Evolutionary conservation across 2,329 filamentous ascomycete species (phyloP), one percentile per base, ranked within the genome.

Genomic region (Paraconiothyrium sp.): DNA sequence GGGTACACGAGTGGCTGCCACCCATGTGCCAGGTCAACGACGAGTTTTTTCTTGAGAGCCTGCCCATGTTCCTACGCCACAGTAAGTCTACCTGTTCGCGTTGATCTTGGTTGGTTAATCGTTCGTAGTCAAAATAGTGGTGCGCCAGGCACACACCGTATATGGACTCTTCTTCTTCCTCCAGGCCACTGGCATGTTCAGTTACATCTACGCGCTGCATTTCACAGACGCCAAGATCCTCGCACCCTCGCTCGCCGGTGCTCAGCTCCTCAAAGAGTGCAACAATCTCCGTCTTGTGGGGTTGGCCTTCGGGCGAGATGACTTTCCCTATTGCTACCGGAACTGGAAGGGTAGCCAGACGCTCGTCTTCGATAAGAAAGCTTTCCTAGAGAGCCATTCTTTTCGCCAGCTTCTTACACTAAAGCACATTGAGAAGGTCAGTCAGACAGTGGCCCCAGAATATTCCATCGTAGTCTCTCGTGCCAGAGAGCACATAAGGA

Each of bases 1-100:
- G 43, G 4, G 41, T 55, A 11, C 52, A 50, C 35, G 39, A 51
- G n/a, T 64, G 62, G 59, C 48, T 59, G 13, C 59, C 59, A 10
- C 48, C 59, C 22, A 57, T 64, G 47, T 64, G 62, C 44, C 51
- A 54, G 14, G 62, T 61, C 43, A 57, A 58, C 37, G 59, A 61
- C 24, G 39, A 46, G 4, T 57, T 64, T 52, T 64, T 61, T 22
- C 4, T 54, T 8, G 62, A 64, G 20, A 35, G 47, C 16, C 37
- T 64, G 13, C 62, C 59, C 1, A 55, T 64, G 39, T 52, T 64
- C 20, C 48, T 64, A 16, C 32, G 47, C 2, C 56, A 59, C 32
- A 43, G 50, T 54, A 14, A 41, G 50, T 54, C 6, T 9, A 16
- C 14, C 14, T 41, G 20, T 11, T 24, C 6, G 14, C 35, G n/a